Evolutionary conservation across 2,329 filamentous ascomycete species (phyloP), one percentile per base, ranked within the genome.

Genomic region (Colletotrichum tamarilloi): DNA sequence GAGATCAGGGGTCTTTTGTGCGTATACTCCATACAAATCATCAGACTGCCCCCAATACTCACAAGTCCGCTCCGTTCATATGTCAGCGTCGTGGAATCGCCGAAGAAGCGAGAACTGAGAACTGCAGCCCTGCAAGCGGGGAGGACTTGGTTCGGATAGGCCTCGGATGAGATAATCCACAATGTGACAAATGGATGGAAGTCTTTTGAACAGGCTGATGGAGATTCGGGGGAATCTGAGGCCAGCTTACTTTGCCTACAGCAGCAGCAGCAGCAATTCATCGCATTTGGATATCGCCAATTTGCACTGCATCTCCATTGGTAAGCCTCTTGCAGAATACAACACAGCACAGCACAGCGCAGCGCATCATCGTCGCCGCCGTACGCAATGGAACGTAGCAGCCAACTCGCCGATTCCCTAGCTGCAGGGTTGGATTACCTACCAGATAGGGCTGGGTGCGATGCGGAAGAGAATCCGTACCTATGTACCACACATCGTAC

Each of bases 351-450:
- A 19, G 52, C 59, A 53, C 38, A 49, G 26, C 49, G 22, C 53
- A 19, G 28, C 16, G 30, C 32, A 66, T 42, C 35, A 49, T 49
- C 42, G 19, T n/a, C 42, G n/a, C 19, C 19, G 19, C 19, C 19
- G 6, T 49, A 49, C 42, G 42, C 35, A 55, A 70, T 70, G 67
- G 67, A 73, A 73, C 70, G 67, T 73, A 70, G 49, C 60, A 70
- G 26, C 62, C n/a, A 63, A 42, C 56, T 38, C 55, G 59, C 60
- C 46, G 67, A 30, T 57, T 49, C 16, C 42, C 42, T 49, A 49
- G 60, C 55, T 64, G 70, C 67, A 70, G 67, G 60, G 70, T 49
- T 42, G 67, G 67, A 65, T 49, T 42, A 35, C 30, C 46, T 42
- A 28, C 49, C 35, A 57, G 56, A 66, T 73, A 73, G 67, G 70